Evolutionary conservation across 345 rosid species (phyloP).

Genomic region (Triadica sebifera): DNA sequence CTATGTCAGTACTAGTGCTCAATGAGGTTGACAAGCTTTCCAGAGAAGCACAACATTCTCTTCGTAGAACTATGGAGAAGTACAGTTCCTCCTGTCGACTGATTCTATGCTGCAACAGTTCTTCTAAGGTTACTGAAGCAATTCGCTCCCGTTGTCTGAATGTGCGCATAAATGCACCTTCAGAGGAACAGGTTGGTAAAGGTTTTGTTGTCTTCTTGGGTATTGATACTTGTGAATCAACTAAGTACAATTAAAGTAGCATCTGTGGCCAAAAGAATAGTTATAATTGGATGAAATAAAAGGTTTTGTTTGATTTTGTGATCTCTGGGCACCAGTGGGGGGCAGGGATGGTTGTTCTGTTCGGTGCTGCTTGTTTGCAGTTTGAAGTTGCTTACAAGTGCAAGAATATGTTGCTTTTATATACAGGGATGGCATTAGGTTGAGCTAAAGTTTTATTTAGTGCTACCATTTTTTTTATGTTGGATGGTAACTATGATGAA

Average conservation of each 20-base stretch:
- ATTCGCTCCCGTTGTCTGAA: slow-evolving; percentile 97
- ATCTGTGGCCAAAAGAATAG: too few species aligned
- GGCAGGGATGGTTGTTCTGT: neutral
- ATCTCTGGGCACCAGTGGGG: neutral
- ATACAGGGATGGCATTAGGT: neutral
- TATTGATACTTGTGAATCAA: too few species aligned
- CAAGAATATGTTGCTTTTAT: neutral
- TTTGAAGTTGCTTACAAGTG: neutral
- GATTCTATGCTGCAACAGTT: slow-evolving; percentile 92
- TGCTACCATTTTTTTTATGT: neutral
- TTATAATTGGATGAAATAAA: neutral
- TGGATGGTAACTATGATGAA: neutral
- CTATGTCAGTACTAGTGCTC: slow-evolving; percentile 70
- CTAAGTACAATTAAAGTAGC: too few species aligned
- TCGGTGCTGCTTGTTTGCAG: neutral
- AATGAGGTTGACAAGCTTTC: slow-evolving; percentile 99
- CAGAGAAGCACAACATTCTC: slow-evolving; percentile 98
- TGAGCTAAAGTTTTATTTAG: neutral
- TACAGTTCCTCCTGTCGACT: slow-evolving; percentile 87
- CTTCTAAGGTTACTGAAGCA: slow-evolving; percentile 94
- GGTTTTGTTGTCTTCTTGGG: slow-evolving; percentile 16
- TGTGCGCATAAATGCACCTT: slow-evolving; percentile 79
- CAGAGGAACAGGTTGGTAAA: slow-evolving; percentile 72
- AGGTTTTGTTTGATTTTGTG: neutral
- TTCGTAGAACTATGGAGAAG: slow-evolving; percentile 98